phyloP scores from a whole-genome alignment of 768 basidiomycete genomes.

The Panus rudis region DNA sequence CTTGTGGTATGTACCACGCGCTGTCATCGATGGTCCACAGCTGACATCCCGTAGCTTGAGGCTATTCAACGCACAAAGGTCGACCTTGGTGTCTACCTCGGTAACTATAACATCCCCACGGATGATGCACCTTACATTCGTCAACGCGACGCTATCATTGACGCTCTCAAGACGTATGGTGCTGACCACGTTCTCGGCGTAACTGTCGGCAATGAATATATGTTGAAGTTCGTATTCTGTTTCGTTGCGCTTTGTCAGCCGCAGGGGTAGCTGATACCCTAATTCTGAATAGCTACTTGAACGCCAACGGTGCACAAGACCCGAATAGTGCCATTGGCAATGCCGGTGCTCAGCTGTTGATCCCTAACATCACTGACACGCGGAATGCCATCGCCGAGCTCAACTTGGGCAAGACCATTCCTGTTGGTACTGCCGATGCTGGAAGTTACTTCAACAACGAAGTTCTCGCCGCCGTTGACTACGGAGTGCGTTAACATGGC shows the following conservation, averaged over 20 bases:
- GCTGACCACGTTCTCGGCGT: constrained; percentile 68
- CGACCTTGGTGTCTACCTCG: constrained; percentile 73
- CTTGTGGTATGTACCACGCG: constrained; percentile 46
- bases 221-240: constrained; percentile 56
- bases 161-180: constrained; percentile 73
- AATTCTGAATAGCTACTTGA: constrained; percentile 45
- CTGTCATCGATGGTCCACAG: background rate
- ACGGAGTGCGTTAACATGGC: constrained; percentile 54
- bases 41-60: constrained; percentile 49
- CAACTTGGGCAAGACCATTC: constrained; percentile 52
- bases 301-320: constrained; percentile 34
- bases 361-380: constrained; percentile 63
- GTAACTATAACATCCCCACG: constrained; percentile 55
- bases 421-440: constrained; percentile 79
- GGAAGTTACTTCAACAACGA: constrained; percentile 76
- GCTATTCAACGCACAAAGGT: constrained; percentile 89
- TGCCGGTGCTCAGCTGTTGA: constrained; percentile 54
- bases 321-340: constrained; percentile 58
- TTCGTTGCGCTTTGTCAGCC: background rate
- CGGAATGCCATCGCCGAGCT: constrained; percentile 45
- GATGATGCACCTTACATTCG: constrained; percentile 69
- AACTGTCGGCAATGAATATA: constrained; percentile 90
- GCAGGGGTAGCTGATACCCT: constrained; percentile 1
- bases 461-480: constrained; percentile 59
- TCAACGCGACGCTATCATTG: constrained; percentile 61